Conservation (phyloP, 75 land plant genomes). For the Picea glauca region DNA sequence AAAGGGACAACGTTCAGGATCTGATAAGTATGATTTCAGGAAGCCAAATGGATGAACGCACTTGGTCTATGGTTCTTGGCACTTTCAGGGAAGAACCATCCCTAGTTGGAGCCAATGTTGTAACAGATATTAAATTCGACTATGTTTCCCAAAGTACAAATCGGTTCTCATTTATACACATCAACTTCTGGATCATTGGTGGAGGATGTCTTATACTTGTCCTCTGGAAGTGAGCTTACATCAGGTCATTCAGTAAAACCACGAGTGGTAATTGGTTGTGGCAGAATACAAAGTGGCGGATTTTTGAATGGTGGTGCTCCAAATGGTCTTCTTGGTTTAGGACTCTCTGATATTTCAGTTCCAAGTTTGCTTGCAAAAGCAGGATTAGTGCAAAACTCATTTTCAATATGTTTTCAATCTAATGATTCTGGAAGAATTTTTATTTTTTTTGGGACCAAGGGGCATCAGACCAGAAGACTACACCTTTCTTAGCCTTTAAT, state of each 20-base stretch:
- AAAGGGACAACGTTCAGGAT: too few relatives aligned
- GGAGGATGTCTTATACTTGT: constrained; percentile 64
- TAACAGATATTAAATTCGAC: too few relatives aligned
- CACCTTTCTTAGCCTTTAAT: constrained; percentile 48
- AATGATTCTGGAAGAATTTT: constrained; percentile 72
- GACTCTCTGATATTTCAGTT: constrained; percentile 64
- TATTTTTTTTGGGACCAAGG: constrained; percentile 81
- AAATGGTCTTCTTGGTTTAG: constrained; percentile 81
- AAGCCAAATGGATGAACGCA: too few relatives aligned
- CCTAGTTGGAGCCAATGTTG: too few relatives aligned
- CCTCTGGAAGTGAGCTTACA: constrained; percentile 18
- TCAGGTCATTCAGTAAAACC: constrained; percentile 27
- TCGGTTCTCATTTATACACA: too few relatives aligned
- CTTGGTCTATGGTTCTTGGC: too few relatives aligned
- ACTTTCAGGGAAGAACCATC: too few relatives aligned
- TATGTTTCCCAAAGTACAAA: too few relatives aligned
- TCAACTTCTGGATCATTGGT: constrained; percentile 70
- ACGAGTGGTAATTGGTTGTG: constrained; percentile 74
- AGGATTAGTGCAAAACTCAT: constrained; percentile 55
- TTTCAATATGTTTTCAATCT: constrained; percentile 74
- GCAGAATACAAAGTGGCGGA: constrained; percentile 66
- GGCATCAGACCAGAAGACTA: constrained; percentile 38
- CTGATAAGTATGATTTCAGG: too few relatives aligned
- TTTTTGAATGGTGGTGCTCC: constrained; percentile 81
- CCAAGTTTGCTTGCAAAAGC: constrained; percentile 71